phyloP scores from a whole-genome alignment of 306 rosid genomes.

The Sphenostylis stenocarpa region DNA sequence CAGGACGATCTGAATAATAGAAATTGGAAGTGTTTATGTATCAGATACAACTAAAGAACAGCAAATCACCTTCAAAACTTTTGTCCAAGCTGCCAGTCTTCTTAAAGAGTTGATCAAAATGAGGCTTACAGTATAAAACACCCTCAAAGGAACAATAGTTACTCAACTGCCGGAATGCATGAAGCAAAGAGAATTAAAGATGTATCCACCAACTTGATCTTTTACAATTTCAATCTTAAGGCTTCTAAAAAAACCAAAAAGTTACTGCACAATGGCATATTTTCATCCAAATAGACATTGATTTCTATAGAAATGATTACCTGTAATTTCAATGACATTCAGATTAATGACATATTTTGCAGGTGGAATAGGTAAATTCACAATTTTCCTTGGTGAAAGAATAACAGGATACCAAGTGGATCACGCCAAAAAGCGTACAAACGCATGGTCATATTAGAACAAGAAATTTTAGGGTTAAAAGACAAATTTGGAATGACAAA shows the following conservation, averaged over 20 bases:
- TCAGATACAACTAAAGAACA: slow-evolving; percentile 6
- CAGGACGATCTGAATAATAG: neutral
- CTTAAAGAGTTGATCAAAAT: slow-evolving; percentile 89
- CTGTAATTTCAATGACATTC: too few relatives aligned
- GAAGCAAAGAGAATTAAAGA: neutral
- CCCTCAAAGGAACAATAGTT: slow-evolving; percentile 89
- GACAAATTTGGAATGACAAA: neutral
- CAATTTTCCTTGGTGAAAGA: neutral
- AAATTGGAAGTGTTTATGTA: slow-evolving; percentile 21
- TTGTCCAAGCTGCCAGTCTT: slow-evolving; percentile 95
- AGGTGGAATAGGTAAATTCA: neutral
- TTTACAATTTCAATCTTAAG: neutral
- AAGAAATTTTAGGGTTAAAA: neutral
- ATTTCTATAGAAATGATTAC: too few relatives aligned
- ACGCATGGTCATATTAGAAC: neutral
- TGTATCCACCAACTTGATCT: neutral
- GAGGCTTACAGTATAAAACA: slow-evolving; percentile 94
- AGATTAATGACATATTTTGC: neutral
- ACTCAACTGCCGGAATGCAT: slow-evolving; percentile 63
- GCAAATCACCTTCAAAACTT: slow-evolving; percentile 78
- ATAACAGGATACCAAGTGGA: neutral
- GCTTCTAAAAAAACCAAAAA: neutral
- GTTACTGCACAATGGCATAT: neutral
- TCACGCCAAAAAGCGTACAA: neutral
- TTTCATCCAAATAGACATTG: neutral